Base-by-base conservation (phyloP, 495 filamentous ascomycete genomes). In the Chaetomium fimeti region DNA sequence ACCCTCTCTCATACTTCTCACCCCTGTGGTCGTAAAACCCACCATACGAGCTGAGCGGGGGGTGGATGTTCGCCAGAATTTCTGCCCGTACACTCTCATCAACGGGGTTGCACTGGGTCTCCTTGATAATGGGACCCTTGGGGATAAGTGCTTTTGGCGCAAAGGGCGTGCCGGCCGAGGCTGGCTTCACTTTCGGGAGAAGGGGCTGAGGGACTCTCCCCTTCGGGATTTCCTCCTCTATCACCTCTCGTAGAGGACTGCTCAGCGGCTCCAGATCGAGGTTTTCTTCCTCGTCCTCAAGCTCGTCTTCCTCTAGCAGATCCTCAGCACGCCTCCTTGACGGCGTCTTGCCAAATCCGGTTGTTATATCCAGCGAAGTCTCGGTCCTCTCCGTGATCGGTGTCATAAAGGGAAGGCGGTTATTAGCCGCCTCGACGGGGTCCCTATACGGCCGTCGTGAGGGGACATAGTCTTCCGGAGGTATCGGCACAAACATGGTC, bases 321-420 rank as follows among this genome's bases (percentile, higher is more conserved):
- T 63, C 61, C 11, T 65, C 63, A 25, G 65, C 56, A 27, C 73
- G 70, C 45, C 59, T 73, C 68, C 85, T 86, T 42, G 83, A 91
- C 8, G 91, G 92, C 2, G 91, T 94, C 71, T 92, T 95, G 27
- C 84, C 79, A 69, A 82, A 84, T 79, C 55, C 86, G 70, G 80
- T 74, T 53, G 84, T 80, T 28, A 88, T 78, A 27, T 86, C 87
- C 24, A 96, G 72, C 0, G 91, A 94, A 24, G 87, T 89, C 75
- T 98, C 94, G 0, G 94, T 98, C 68, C 89, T 89, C 73, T 98
- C 94, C 8, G 93, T 91, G 64, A 98, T 98, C 15, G 94, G 94
- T 1, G 94, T 98, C 94, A 98, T 98, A 75, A 97, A 97, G 42
- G 93, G 94, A 9, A 97, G 80, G 56, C 92, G 87, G 72, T 89